Percentiles rank a stretch among this genome's conserved stretches.
phyloP scores from a whole-genome alignment of 169 alveolate genomes.

The Babesia bigemina region DNA sequence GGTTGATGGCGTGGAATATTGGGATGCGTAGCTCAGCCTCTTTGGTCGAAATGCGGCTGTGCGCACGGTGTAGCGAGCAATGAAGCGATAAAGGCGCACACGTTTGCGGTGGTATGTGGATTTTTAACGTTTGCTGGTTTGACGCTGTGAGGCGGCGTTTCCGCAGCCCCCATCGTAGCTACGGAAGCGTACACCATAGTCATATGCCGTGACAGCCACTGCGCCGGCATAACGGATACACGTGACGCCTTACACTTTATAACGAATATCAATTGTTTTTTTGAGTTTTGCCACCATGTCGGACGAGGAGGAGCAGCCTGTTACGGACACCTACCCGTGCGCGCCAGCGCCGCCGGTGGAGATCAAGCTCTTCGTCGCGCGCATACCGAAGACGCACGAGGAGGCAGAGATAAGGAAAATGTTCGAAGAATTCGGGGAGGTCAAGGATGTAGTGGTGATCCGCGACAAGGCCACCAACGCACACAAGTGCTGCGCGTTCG shows the following conservation, averaged over 20 bases:
- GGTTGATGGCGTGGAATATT: too few relatives aligned
- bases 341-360: constrained; percentile 90
- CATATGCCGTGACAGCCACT: not conserved
- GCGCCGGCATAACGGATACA: not conserved
- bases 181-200: not conserved
- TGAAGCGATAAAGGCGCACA: too few relatives aligned
- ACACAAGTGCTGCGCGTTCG: constrained; percentile 85
- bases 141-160: constrained; percentile 7
- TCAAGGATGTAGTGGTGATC: constrained; percentile 82
- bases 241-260: not conserved
- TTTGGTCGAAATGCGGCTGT: too few relatives aligned
- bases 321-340: constrained; percentile 65
- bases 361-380: constrained; percentile 86
- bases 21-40: too few relatives aligned
- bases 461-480: constrained; percentile 84
- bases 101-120: too few relatives aligned
- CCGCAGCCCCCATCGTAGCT: constrained; percentile 17
- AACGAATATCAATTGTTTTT: too few relatives aligned
- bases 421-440: constrained; percentile 86
- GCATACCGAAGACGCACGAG: constrained; percentile 84
- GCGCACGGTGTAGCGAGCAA: too few relatives aligned
- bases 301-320: constrained; percentile 9
- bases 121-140: too few relatives aligned
- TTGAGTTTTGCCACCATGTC: not conserved
- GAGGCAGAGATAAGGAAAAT: constrained; percentile 81